These are phyloP conservation scores for Zygnema circumcarinatum DNA, from an alignment of 139 green algal genomes.

Conservation along the genomic window DNA sequence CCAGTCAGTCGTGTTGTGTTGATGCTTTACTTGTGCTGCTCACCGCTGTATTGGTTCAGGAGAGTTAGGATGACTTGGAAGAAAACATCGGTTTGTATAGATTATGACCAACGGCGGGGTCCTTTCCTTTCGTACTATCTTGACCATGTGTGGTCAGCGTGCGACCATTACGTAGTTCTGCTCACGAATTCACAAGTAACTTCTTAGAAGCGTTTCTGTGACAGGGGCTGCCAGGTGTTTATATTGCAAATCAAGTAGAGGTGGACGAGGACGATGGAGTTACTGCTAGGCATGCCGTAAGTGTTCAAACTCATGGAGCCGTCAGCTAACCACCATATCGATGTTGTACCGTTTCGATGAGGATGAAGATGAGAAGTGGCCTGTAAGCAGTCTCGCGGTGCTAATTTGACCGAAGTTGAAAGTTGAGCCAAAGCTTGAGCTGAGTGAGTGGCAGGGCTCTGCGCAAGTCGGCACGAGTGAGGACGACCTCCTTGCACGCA, in stretches of 20 bases:
- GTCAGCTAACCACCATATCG: background rate
- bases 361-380: too few species aligned
- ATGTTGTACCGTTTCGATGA: too few species aligned
- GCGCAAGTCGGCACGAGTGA: background rate
- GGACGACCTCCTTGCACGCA: constrained; percentile 6
- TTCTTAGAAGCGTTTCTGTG: constrained; percentile 22
- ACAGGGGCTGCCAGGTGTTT: constrained; percentile 82
- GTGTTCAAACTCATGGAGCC: background rate
- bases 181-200: too few species aligned
- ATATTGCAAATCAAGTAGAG: constrained; percentile 69
- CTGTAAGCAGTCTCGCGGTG: too few species aligned
- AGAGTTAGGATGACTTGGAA: background rate
- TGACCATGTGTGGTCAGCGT: too few species aligned
- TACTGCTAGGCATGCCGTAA: constrained; percentile 3
- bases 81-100: too few species aligned
- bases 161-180: too few species aligned
- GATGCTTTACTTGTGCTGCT: background rate
- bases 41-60: background rate
- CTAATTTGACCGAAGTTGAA: too few species aligned
- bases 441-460: background rate
- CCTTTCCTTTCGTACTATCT: too few species aligned
- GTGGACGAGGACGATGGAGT: background rate
- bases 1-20: background rate
- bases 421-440: too few species aligned
- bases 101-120: too few species aligned